Evolutionary conservation across 257 asterid genomes (phyloP), one percentile per base, ranked within the genome.

Genomic region (Lycium ferocissimum): DNA sequence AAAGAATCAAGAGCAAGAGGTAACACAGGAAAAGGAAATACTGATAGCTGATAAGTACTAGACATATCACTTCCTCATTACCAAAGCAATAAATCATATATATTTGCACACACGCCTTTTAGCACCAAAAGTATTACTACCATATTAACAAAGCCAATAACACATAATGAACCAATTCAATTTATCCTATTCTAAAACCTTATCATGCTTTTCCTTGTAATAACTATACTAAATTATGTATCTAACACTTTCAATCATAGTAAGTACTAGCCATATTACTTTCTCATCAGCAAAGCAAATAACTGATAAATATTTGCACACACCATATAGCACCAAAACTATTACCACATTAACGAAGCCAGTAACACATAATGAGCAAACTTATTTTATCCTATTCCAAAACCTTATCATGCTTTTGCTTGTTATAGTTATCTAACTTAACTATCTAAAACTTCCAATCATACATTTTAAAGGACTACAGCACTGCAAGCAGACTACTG

Each of bases 391-490:
- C 26, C 49, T 7, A 69, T 69, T 14, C 78, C 7, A 69, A 69
- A 69, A 1, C 78, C 53, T 3, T 69, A 38, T 69, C 78, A 38
- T 67, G 75, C 18, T 67, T 35, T 67, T 67, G 13, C 49, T 67
- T 67, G 49, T 67, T 35, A 67, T 0, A 37, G 6, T 9, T 15
- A 20, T 7, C 57, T 71, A n/a, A 43, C 5, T 40, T 5, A 71
- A 9, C 53, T 38, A 69, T 71, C 79, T 43, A 71, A 71, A 37
- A 71, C 79, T 71, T 40, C 10, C 53, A 71, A 18, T 43, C 57
- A 71, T 18, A 71, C 79, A 71, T 43, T 71, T 71, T n/a, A 71
- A 71, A 35, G 54, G 15, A 70, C 78, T 37, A 38, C n/a, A n/a
- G n/a, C n/a, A n/a, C n/a, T n/a, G n/a, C n/a, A n/a, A n/a, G n/a